Evolutionary conservation across 2,329 filamentous ascomycete species (phyloP).

Genomic region (Aotearoamyces nothofagi): DNA sequence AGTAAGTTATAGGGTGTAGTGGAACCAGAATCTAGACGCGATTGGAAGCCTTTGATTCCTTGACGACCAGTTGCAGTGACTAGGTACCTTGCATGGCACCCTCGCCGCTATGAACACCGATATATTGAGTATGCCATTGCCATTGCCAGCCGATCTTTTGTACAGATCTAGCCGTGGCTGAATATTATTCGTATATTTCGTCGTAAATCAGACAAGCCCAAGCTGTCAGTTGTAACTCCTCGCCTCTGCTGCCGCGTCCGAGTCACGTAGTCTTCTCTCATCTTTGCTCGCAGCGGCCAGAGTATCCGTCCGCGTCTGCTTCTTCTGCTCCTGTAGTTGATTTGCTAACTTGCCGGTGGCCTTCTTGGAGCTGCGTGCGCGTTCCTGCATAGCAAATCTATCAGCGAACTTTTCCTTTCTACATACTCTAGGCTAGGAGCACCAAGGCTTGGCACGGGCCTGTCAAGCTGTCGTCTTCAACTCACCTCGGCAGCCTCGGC

Average conservation of each 20-base stretch:
- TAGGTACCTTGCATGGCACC: too few species aligned
- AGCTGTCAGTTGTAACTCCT: conserved; percentile 37
- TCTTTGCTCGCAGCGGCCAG: conserved; percentile 52
- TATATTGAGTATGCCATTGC: background rate
- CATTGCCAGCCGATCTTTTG: background rate
- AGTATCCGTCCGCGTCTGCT: conserved; percentile 52
- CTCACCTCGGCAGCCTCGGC: conserved; percentile 74
- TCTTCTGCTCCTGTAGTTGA: conserved; percentile 62
- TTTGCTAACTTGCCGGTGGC: conserved; percentile 47
- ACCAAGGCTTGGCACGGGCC: too few species aligned
- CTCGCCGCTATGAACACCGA: too few species aligned
- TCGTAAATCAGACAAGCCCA: background rate
- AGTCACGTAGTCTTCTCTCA: conserved; percentile 50
- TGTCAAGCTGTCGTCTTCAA: conserved; percentile 6
- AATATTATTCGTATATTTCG: too few species aligned
- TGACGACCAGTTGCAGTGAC: too few species aligned
- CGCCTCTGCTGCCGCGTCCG: conserved; percentile 44
- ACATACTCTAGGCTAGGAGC: background rate
- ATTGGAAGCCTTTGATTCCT: too few species aligned
- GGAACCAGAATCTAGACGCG: too few species aligned
- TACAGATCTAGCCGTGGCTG: background rate
- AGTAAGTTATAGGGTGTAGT: too few species aligned
- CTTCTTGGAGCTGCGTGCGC: conserved; percentile 43
- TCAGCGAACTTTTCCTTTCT: conserved; percentile 7
- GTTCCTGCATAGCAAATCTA: conserved; percentile 34